Conservation (phyloP, 1,284 basidiomycete species). For the Rhodotorula glutinis region DNA sequence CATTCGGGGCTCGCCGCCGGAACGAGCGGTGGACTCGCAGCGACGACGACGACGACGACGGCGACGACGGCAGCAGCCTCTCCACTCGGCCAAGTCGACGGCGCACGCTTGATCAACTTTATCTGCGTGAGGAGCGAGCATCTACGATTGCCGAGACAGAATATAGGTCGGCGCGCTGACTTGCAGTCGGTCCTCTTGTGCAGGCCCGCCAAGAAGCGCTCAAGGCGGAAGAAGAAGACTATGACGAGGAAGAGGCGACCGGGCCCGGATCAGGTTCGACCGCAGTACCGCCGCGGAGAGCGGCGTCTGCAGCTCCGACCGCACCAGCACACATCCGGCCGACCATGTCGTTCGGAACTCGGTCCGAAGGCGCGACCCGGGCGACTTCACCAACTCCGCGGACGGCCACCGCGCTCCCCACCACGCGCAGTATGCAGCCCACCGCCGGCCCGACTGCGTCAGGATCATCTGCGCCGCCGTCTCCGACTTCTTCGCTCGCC, state of each 20-base stretch:
- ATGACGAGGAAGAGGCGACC: conserved; percentile 31
- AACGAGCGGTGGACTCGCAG: not conserved
- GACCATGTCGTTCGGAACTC: conserved; percentile 12
- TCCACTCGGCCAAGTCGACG: conserved; percentile 12
- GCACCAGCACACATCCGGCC: conserved; percentile 13
- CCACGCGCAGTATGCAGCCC: too few relatives aligned
- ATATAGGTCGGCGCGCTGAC: too few relatives aligned
- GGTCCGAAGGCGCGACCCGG: conserved; percentile 1
- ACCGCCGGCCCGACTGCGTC: not conserved
- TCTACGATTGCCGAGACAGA: too few relatives aligned
- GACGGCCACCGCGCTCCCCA: not conserved
- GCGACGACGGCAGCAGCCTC: too few relatives aligned
- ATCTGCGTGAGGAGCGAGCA: too few relatives aligned
- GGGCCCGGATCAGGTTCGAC: not conserved
- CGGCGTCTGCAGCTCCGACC: conserved; percentile 20
- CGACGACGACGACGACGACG: not conserved
- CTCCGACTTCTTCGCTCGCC: conserved; percentile 6
- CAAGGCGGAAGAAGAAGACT: conserved; percentile 38
- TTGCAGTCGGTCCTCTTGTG: too few relatives aligned
- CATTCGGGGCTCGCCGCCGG: not conserved
- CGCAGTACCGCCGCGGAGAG: conserved; percentile 12
- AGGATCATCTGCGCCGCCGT: conserved; percentile 4
- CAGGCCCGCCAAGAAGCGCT: conserved; percentile 37
- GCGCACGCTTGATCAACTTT: conserved; percentile 38
- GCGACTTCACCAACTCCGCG: conserved; percentile 14